A percentile compares a stretch with the other conserved stretches of the same genome.
phyloP scores from a whole-genome alignment of 1,284 basidiomycete genomes.

The Vanrija humicola region DNA sequence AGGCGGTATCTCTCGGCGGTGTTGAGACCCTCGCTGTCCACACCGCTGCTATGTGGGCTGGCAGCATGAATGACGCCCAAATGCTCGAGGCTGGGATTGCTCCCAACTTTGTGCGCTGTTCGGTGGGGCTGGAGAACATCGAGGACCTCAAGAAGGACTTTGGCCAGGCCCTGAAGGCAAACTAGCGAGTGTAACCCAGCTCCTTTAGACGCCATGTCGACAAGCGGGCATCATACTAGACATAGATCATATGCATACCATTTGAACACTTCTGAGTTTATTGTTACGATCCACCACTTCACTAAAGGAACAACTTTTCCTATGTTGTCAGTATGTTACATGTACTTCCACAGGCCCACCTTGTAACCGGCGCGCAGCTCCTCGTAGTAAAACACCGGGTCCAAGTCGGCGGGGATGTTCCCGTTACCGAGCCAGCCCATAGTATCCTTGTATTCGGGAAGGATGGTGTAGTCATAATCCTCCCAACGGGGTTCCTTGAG shows the following conservation, averaged over 20 bases:
- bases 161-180: slow-evolving; percentile 3
- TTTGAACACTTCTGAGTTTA: too few relatives aligned
- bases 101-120: slow-evolving; percentile 12
- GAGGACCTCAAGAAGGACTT: slow-evolving; percentile 12
- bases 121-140: slow-evolving; percentile 11
- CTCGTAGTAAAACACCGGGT: slow-evolving; percentile 10
- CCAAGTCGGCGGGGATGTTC: slow-evolving; percentile 3
- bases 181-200: too few relatives aligned
- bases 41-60: slow-evolving; percentile 15
- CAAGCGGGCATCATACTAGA: too few relatives aligned
- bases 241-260: too few relatives aligned
- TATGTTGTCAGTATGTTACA: too few relatives aligned
- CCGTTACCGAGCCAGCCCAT: slow-evolving; percentile 18
- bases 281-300: too few relatives aligned
- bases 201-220: too few relatives aligned
- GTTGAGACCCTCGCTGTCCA: slow-evolving; percentile 14
- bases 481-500: slow-evolving; percentile 37
- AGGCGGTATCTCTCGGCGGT: slow-evolving; percentile 13
- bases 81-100: slow-evolving; percentile 9
- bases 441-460: slow-evolving; percentile 1
- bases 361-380: slow-evolving; percentile 1
- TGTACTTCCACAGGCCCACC: neutral
- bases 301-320: too few relatives aligned
- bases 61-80: slow-evolving; percentile 11
- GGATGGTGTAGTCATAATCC: slow-evolving; percentile 27